These are phyloP conservation scores for Ceratocystiopsis sp. DNA, from an alignment of 2,329 filamentous ascomycete genomes.

Conservation along the genomic window DNA sequence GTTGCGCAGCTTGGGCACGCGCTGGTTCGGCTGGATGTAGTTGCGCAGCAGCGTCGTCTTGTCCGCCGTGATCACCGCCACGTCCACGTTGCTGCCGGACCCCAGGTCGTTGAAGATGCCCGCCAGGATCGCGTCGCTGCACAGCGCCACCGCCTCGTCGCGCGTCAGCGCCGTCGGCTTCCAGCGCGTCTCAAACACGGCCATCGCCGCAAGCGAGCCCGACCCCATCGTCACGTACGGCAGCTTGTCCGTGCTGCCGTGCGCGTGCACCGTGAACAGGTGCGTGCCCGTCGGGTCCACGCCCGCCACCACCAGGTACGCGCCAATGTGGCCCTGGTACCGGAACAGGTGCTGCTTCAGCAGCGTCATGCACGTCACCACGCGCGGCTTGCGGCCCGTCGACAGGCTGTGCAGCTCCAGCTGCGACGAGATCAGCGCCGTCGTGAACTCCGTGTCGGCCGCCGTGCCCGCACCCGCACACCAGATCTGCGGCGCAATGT, in stretches of 20 bases:
- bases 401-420: constrained; percentile 94
- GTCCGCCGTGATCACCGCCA: constrained; percentile 85
- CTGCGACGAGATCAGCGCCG: constrained; percentile 93
- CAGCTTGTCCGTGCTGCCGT: constrained; percentile 95
- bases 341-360: constrained; percentile 99
- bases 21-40: constrained; percentile 83
- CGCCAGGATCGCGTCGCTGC: constrained; percentile 75
- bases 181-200: constrained; percentile 94
- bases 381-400: constrained; percentile 88
- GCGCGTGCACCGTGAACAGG: constrained; percentile 95
- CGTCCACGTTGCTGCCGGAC: constrained; percentile 92
- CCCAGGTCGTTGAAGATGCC: constrained; percentile 99
- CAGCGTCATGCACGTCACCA: constrained; percentile 98
- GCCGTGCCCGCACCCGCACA: constrained; percentile 95
- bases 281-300: constrained; percentile 91
- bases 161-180: constrained; percentile 51
- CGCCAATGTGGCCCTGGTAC: constrained; percentile 94
- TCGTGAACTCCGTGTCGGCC: constrained; percentile 98
- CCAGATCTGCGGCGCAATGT: constrained; percentile 97
- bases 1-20: constrained; percentile 79
- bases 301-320: constrained; percentile 92
- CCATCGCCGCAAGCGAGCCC: constrained; percentile 91
- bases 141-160: constrained; percentile 69
- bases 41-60: constrained; percentile 91
- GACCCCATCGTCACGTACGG: constrained; percentile 99